Base-by-base conservation (phyloP, 345 rosid genomes). In the Laguncularia racemosa region DNA sequence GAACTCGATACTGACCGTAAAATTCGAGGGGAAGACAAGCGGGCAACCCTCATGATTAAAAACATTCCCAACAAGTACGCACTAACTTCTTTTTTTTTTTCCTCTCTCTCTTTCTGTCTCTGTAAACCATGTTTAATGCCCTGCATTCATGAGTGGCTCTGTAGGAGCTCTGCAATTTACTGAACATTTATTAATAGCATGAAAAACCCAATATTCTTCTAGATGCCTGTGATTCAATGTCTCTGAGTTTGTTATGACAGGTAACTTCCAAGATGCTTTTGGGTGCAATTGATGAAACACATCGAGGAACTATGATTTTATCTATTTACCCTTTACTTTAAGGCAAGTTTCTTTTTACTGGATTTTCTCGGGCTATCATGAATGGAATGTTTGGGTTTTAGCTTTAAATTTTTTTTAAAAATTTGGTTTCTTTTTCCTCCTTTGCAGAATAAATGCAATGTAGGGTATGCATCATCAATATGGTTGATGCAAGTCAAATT, bases 21-120 rank as follows among this genome's bases (percentile, higher is more conserved):
- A 70, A 52, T 71, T 62, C 83, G 56, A 56, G 96, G 97, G 46
- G 96, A 89, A 16, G 99, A 93, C 67, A 58, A 51, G 50, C 72
- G 99, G 60, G 89, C 97, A 46, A 93, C 99, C 4, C 83, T 93
- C 72, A 89, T 93, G 99, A 82, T 93, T 69, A 93, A 89, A 74
- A 93, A 93, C 61, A 89, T 93, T 70, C 99, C 98, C 50, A 92
- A 92, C 79, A 92, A 92, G 96, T 89, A 84, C 47, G 83, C 61
- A 23, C 62, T 13, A 49, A 54, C 19, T 50, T 58, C n/a, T n/a
- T n/a, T n/a, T n/a, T n/a, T n/a, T n/a, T n/a, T n/a, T n/a, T n/a
- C n/a, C n/a, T n/a, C n/a, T n/a, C n/a, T n/a, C n/a, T 18, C 53
- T 51, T 46, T 2, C 16, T 33, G 40, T n/a, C n/a, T n/a, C n/a